Percentiles rank a stretch among this genome's conserved stretches.
Conservation (phyloP, 495 filamentous ascomycete genomes). For the Niebla homalea region DNA sequence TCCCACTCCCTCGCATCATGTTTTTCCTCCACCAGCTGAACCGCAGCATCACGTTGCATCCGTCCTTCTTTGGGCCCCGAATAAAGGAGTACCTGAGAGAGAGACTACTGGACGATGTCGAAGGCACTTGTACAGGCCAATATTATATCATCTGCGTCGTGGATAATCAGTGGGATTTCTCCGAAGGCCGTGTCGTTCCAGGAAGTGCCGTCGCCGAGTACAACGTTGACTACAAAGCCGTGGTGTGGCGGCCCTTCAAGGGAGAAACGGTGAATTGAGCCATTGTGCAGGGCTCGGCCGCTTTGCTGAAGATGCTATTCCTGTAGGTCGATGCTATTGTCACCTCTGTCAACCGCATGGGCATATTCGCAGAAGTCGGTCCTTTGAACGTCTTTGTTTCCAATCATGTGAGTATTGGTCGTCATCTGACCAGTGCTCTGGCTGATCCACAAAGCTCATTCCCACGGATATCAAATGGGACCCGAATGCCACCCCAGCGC, state of each 20-base stretch:
- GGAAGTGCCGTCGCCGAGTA: constrained; percentile 85
- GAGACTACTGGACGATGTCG: constrained; percentile 79
- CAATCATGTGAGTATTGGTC: constrained; percentile 48
- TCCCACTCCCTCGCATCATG: constrained; percentile 38
- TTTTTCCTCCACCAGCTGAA: constrained; percentile 96
- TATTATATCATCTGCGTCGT: constrained; percentile 96
- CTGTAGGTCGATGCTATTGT: constrained; percentile 84
- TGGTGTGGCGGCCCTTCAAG: constrained; percentile 95
- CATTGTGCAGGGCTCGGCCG: not conserved
- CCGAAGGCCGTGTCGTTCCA: constrained; percentile 80
- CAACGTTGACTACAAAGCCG: constrained; percentile 83
- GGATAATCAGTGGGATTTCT: constrained; percentile 74
- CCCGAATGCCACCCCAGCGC: constrained; percentile 71
- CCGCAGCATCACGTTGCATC: constrained; percentile 83
- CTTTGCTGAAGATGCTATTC: constrained; percentile 3
- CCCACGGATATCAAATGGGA: constrained; percentile 88
- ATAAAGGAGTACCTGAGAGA: constrained; percentile 79
- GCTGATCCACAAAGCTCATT: constrained; percentile 52
- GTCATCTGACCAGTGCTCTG: not conserved
- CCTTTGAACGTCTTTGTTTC: constrained; percentile 84
- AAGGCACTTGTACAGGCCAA: constrained; percentile 81
- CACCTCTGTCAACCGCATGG: constrained; percentile 74
- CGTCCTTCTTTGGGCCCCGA: constrained; percentile 86
- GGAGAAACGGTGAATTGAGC: constrained; percentile 73
- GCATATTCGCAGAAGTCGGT: constrained; percentile 85